Base-by-base conservation (phyloP, 257 asterid species). In the Penstemon davidsonii region DNA sequence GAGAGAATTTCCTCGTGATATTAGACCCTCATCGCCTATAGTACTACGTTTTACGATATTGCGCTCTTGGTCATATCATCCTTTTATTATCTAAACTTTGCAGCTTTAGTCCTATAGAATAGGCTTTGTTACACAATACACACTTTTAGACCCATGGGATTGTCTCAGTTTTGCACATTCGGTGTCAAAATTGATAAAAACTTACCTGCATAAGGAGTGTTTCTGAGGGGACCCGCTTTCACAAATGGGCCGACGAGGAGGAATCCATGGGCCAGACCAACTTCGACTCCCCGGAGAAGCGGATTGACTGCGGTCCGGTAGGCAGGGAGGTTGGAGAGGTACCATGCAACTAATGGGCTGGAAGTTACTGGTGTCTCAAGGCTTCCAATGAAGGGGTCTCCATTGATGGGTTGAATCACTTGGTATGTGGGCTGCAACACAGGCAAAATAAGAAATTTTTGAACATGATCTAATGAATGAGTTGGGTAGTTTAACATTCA, bases 301-400 rank as follows among this genome's bases (percentile, higher is more conserved):
- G 91, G 92, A 77, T 41, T 89, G 46, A 91, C 97, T 0, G 97
- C 95, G 0, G 97, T 91, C 75, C 96, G 62, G 83, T 91, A 91
- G 53, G 83, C 97, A 0, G 81, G 97, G 87, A 92, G 86, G 83
- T 92, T 92, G 77, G 98, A 92, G 6, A 92, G 83, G 88, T 79
- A 93, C 98, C 97, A 93, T 0, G 97, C 99, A 12, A 94, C 82
- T 74, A 94, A 62, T 9, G 99, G 99, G 64, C 99, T 94, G 9
- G 99, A 91, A 11, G 99, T 94, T 15, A 94, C 82, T 0, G 99
- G 99, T 7, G 99, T 94, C 63, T 94, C 99, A 0, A 94, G 88
- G 62, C 96, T 88, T 57, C 99, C 99, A 15, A 94, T 91, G 86
- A 94, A 94, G 0, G 99, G 99, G 53, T 94, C 99, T 3, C 97